Conservation (phyloP, 345 rosid genomes). For the Physaria fendleri region DNA sequence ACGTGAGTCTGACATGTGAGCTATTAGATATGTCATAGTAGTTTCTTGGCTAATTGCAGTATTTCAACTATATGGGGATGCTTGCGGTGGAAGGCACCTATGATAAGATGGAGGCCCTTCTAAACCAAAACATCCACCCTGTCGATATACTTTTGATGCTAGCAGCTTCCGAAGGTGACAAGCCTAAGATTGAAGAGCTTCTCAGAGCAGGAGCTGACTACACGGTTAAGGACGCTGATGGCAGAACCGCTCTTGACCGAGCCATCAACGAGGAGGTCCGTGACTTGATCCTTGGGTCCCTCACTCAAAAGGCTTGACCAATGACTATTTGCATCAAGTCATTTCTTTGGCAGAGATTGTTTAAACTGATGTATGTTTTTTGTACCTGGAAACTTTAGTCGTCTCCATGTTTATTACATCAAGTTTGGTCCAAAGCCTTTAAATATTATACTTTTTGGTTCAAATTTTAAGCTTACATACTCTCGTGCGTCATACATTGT, state of each 20-base stretch:
- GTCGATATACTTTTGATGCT: constrained; percentile 65
- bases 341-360: no score
- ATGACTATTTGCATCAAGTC: no score
- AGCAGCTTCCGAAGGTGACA: constrained; percentile 75
- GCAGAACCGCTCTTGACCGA: constrained; percentile 69
- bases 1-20: no score
- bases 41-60: constrained; percentile 39
- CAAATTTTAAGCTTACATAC: no score
- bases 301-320: constrained; percentile 61
- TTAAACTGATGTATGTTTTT: neutral
- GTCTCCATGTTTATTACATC: neutral
- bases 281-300: constrained; percentile 54
- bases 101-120: constrained; percentile 80
- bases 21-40: neutral
- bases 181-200: constrained; percentile 71
- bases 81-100: constrained; percentile 89
- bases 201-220: constrained; percentile 70
- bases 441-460: no score
- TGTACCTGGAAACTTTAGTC: neutral
- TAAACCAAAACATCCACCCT: constrained; percentile 62
- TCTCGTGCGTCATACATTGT: no score
- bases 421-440: no score
- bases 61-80: constrained; percentile 96
- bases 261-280: constrained; percentile 51
- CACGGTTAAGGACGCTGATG: constrained; percentile 60